Evolutionary conservation across 768 basidiomycete species (phyloP), one percentile per base, ranked within the genome.

Genomic region (Mycena crocata): DNA sequence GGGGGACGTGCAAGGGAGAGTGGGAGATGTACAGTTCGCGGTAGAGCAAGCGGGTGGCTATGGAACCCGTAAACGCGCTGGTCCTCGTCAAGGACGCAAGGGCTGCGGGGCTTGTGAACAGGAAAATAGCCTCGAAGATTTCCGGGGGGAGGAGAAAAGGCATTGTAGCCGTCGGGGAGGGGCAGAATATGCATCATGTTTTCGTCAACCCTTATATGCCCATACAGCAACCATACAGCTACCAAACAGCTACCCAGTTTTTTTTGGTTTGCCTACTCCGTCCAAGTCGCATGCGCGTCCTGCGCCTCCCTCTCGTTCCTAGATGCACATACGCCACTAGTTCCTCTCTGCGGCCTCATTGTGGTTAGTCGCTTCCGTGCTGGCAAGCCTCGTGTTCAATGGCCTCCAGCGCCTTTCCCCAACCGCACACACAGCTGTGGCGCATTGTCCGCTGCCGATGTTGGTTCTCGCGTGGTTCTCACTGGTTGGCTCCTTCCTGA

Each of bases 401-500:
- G 15, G 30, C 69, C 67, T 65, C 69, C 71, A 90, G 90, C 83
- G 0, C 89, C 90, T 7, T 91, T 84, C 78, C 84, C 88, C 0
- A 67, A 66, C 5, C 83, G 87, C 17, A 91, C 93, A 1, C 93
- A 94, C 75, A 78, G 77, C 34, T 92, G 91, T 73, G 88, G 85
- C 34, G 79, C 87, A 10, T 82, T 95, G 62, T 80, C 84, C 64
- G 72, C 82, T 35, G 72, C 75, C 28, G 81, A 89, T 74, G 86
- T 80, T 56, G 92, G 89, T 69, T 69, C 79, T 21, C 74, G 74
- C 64, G 93, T 96, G 66, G 84, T 91, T 64, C 82, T 98, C 37
- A 84, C 91, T 26, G 96, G 96, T 35, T 94, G 92, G 90, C 81
- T 97, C 63, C 89, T 92, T 71, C 87, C 90, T 61, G 91, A 90